Evolutionary conservation across 2,329 filamentous ascomycete genomes (phyloP).

Genomic region (Verticillium nonalfalfae): DNA sequence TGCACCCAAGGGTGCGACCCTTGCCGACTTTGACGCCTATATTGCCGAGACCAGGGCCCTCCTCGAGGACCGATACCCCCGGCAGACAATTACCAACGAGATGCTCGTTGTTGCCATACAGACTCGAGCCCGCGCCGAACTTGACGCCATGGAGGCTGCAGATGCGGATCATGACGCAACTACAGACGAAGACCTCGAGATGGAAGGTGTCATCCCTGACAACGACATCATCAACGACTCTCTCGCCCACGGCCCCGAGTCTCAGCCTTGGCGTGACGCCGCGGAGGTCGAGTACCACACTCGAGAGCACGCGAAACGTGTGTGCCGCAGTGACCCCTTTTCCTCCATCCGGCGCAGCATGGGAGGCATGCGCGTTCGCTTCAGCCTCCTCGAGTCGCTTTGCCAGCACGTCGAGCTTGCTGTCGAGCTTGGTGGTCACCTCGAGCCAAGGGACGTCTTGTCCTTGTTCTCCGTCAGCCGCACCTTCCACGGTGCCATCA

Average conservation of each 20-base stretch:
- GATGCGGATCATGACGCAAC: not conserved
- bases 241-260: not conserved
- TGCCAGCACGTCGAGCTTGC: slow-evolving; percentile 43
- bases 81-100: not conserved
- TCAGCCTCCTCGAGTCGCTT: slow-evolving; percentile 37
- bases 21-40: not conserved
- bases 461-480: slow-evolving; percentile 59
- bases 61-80: not conserved
- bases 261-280: not conserved
- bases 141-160: not conserved
- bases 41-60: not conserved
- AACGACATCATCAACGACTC: slow-evolving; percentile 2
- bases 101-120: not conserved
- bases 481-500: slow-evolving; percentile 54
- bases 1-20: not conserved
- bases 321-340: not conserved
- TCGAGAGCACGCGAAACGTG: not conserved
- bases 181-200: slow-evolving; percentile 1
- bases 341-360: not conserved
- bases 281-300: not conserved
- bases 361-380: slow-evolving; percentile 11
- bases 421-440: slow-evolving; percentile 46
- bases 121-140: not conserved
- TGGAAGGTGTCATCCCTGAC: slow-evolving; percentile 1
- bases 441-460: slow-evolving; percentile 51